Evolutionary conservation across 2,329 filamentous ascomycete species (phyloP), one percentile per base, ranked within the genome.

Genomic region (Cryoendolithus antarcticus): DNA sequence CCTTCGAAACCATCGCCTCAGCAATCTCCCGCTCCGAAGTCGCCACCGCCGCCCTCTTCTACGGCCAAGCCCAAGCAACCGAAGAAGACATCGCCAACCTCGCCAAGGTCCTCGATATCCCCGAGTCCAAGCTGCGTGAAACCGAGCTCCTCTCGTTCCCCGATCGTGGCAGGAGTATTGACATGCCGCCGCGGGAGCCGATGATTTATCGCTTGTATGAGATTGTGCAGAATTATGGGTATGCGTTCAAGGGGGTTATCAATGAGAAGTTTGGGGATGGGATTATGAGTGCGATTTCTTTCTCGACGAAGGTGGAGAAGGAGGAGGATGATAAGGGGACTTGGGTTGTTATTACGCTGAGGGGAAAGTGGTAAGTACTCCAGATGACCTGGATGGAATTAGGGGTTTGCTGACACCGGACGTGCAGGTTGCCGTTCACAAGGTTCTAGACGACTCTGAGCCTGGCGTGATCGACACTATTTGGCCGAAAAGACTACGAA

Each of bases 231-330:
- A 96, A 94, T 61, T 95, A 95, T 56, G 89, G 89, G 1, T 93
- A 94, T 60, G 84, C 88, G 1, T 95, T 93, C 65, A 95, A 95
- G 72, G 88, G 86, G 1, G 75, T 96, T 4, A 60, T 95, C 61
- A 95, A 96, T 51, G 89, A 96, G 72, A 95, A 95, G 70, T 71
- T 71, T 52, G 67, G 67, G 6, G 67, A 71, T 43, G 89, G 89
- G 1, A 96, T 96, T 56, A 95, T 96, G 89, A 93, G 86, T 57
- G 89, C 88, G 1, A 94, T 95, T 56, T 77, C 78, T 10, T 95
- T 94, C 61, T 82, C 77, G 38, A 93, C 86, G 0, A 86, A 86
- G 56, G 82, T 96, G 2, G 86, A 95, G 60, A 93, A 93, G 73
- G 89, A 96, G 72, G 78, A 80, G 1, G 89, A 95, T 59, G 77